Percentiles rank a stretch among this genome's conserved stretches.
These are phyloP conservation scores for Phytophthora agathidicida DNA, from an alignment of 352 stramenopile genomes.

Conservation along the genomic window DNA sequence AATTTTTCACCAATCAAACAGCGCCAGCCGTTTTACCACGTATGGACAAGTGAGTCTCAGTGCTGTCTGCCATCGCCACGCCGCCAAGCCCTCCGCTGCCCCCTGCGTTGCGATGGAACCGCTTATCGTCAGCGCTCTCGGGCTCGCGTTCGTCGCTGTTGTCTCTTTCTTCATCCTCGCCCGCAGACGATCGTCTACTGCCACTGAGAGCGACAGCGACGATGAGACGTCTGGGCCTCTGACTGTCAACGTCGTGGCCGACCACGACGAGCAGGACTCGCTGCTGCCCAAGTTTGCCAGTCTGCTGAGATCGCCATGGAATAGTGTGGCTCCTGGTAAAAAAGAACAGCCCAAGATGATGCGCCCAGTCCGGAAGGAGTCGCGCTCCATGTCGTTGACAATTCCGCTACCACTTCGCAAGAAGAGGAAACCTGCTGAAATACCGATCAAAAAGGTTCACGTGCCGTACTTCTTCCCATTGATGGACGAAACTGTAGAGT, in stretches of 20 bases:
- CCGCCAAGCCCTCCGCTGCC: no score
- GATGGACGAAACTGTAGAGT: constrained; percentile 61
- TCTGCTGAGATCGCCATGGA: constrained; percentile 30
- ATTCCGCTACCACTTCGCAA: constrained; percentile 27
- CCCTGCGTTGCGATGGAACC: no score
- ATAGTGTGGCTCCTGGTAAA: neutral
- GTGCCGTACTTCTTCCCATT: constrained; percentile 68
- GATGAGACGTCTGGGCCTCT: constrained; percentile 28
- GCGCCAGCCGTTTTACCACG: no score
- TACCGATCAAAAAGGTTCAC: constrained; percentile 50
- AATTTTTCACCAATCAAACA: no score
- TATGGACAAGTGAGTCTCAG: no score
- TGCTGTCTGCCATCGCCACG: neutral
- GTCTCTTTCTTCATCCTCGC: constrained; percentile 4
- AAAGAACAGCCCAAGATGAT: constrained; percentile 24
- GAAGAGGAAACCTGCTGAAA: constrained; percentile 17
- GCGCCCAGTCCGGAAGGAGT: constrained; percentile 12
- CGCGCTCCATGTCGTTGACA: constrained; percentile 22
- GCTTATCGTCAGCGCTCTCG: constrained; percentile 2
- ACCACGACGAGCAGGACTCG: constrained; percentile 33
- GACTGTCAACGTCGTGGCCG: constrained; percentile 18
- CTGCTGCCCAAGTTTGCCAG: constrained; percentile 26
- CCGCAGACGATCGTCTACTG: neutral
- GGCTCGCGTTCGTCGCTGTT: neutral
- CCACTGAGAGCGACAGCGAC: constrained; percentile 23